These are phyloP conservation scores for Pichiaceae sp. DNA, from an alignment of 1,139 yeast species.

Conservation along the genomic window DNA sequence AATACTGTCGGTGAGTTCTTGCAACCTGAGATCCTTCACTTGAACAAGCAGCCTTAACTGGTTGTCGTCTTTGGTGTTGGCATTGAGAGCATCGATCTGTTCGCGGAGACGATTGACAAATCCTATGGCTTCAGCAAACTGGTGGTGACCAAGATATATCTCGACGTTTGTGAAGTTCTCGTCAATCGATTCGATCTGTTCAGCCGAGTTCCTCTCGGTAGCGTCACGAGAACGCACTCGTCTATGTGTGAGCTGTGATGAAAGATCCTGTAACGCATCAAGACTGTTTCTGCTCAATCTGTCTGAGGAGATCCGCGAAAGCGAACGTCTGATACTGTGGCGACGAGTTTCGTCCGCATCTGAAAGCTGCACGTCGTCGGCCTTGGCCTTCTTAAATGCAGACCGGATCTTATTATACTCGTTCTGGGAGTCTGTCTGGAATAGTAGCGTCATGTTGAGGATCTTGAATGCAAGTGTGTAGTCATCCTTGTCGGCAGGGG, in stretches of 20 bases:
- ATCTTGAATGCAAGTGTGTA: constrained; percentile 41
- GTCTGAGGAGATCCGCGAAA: constrained; percentile 32
- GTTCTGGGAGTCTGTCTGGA: constrained; percentile 55
- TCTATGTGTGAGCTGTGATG: constrained; percentile 43
- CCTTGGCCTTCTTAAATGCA: constrained; percentile 57
- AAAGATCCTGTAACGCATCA: constrained; percentile 38
- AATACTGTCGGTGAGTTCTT: constrained; percentile 9
- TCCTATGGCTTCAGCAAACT: constrained; percentile 20
- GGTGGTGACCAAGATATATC: constrained; percentile 18
- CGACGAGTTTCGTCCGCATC: constrained; percentile 33
- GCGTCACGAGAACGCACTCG: constrained; percentile 44
- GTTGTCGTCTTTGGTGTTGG: constrained; percentile 19
- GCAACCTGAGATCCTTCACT: constrained; percentile 11
- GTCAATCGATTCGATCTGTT: constrained; percentile 17
- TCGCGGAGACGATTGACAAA: constrained; percentile 49
- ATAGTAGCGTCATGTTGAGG: constrained; percentile 45
- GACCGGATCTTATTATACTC: constrained; percentile 51
- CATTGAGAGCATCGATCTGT: constrained; percentile 28
- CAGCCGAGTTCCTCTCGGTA: constrained; percentile 22
- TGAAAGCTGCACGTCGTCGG: constrained; percentile 41
- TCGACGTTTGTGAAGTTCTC: constrained; percentile 20
- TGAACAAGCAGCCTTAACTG: constrained; percentile 12
- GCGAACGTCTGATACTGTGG: constrained; percentile 30
- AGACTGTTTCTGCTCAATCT: constrained; percentile 20
- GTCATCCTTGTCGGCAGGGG: constrained; percentile 7